Base-by-base conservation (phyloP, 441 rosid genomes). In the Eugenia klotzschiana region DNA sequence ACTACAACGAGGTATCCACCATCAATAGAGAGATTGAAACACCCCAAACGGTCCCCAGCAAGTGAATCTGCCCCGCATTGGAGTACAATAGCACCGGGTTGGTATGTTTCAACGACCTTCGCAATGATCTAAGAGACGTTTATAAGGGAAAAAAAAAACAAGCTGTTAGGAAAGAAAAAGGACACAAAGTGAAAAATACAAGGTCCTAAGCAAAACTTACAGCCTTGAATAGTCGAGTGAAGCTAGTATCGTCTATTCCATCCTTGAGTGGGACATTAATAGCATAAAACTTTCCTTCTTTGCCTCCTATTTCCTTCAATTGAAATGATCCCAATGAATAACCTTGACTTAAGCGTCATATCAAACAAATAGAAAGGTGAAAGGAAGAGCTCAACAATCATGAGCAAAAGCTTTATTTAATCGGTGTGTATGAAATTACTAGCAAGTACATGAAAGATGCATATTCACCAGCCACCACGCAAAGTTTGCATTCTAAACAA, bases 61-160 rank as follows among this genome's bases (percentile, higher is more conserved):
- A 97, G 92, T 74, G 99, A 97, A 93, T 97, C 99, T 86, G 99
- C 99, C 52, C 99, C 99, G 56, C 99, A 95, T 79, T 97, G 99
- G 84, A 97, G 98, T 88, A 97, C 98, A 69, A 97, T 93, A 10
- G 93, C 98, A 26, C 98, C 98, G 7, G 99, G 99, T 84, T 85
- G 94, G 90, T 97, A 97, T 77, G 90, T 91, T 91, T 97, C 99
- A 40, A 97, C 98, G 84, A 97, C 96, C 91, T 97, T 97, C 83
- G 91, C 87, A 79, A 97, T 94, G 83, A 95, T 91, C 99, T 97
- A 74, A 83, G 33, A 60, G 72, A 51, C 55, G 86, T 83, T 79
- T 40, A 74, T 80, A 85, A 72, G 72, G 25, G 79, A 81, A 33
- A 55, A 51, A 83, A 82, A 81, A 84, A 27, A 83, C 57, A 46